These are phyloP conservation scores for Penicillium sp. DNA, from an alignment of 2,329 filamentous ascomycete genomes.

Conservation along the genomic window DNA sequence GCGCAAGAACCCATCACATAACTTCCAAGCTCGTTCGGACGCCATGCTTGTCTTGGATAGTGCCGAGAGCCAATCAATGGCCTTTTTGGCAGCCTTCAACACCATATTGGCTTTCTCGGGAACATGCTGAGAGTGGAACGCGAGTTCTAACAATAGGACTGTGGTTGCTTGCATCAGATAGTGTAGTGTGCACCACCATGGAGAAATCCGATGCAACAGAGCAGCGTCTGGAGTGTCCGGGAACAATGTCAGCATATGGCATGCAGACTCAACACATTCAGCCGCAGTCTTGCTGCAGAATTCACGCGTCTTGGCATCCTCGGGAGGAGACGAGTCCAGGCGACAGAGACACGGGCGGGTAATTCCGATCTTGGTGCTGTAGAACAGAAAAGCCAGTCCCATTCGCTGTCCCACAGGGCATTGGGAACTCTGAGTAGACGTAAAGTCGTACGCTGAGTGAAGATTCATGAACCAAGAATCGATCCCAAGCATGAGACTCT, in stretches of 20 bases:
- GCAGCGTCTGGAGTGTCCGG: constrained; percentile 43
- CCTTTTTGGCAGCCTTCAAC: constrained; percentile 39
- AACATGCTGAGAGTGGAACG: constrained; percentile 46
- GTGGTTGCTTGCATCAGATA: constrained; percentile 49
- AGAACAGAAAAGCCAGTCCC: constrained; percentile 46
- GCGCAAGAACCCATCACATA: constrained; percentile 40
- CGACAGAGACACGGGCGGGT: constrained; percentile 48
- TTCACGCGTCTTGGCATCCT: constrained; percentile 37
- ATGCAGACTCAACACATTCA: constrained; percentile 47
- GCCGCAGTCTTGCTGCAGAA: constrained; percentile 43
- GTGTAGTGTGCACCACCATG: constrained; percentile 50
- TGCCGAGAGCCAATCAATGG: constrained; percentile 37
- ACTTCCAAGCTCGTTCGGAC: constrained; percentile 37
- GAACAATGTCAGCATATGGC: constrained; percentile 43
- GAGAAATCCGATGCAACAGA: constrained; percentile 40
- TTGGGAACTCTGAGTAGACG: constrained; percentile 39
- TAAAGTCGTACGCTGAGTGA: constrained; percentile 44
- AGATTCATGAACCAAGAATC: constrained; percentile 45
- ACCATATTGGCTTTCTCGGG: constrained; percentile 43
- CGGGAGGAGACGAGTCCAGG: constrained; percentile 36
- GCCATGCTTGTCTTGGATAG: constrained; percentile 35
- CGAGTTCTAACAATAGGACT: constrained; percentile 47
- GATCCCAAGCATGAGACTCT: constrained; percentile 40
- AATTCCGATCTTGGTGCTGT: constrained; percentile 47
- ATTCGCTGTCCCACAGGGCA: constrained; percentile 39